Percentiles rank a stretch among this genome's conserved stretches.
Conservation (phyloP, 2,329 filamentous ascomycete genomes). For the Aspergillus jensenii region DNA sequence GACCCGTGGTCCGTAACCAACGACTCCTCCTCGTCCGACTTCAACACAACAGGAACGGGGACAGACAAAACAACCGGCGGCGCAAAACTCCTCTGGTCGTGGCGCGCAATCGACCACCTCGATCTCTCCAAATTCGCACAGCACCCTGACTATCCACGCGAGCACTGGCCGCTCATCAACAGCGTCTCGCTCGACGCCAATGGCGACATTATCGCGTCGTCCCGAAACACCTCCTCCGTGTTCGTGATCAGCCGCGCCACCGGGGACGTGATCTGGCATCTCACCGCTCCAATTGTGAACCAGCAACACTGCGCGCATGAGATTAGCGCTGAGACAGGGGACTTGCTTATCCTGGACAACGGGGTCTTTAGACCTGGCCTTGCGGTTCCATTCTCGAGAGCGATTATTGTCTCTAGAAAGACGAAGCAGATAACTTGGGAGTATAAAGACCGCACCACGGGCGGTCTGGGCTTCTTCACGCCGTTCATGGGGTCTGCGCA, state of each 20-base stretch:
- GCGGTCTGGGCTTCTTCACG: conserved; percentile 44
- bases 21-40: conserved; percentile 21
- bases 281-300: conserved; percentile 40
- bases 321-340: conserved; percentile 34
- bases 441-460: conserved; percentile 39
- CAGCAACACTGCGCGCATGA: conserved; percentile 49
- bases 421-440: conserved; percentile 47
- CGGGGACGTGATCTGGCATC: conserved; percentile 44
- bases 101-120: conserved; percentile 46
- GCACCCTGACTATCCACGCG: conserved; percentile 33
- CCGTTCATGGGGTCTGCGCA: conserved; percentile 51
- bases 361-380: conserved; percentile 43
- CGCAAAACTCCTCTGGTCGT: conserved; percentile 44
- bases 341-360: conserved; percentile 50
- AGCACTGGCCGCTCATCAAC: conserved; percentile 50
- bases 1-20: conserved; percentile 26
- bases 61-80: conserved; percentile 3
- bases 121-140: conserved; percentile 40
- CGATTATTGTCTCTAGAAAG: conserved; percentile 40
- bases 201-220: conserved; percentile 44
- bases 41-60: conserved; percentile 10
- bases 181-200: conserved; percentile 41
- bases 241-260: conserved; percentile 44
- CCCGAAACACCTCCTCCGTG: conserved; percentile 44
- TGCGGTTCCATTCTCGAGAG: conserved; percentile 44